Evolutionary conservation across 2,329 filamentous ascomycete species (phyloP), one percentile per base, ranked within the genome.

Genomic region (Sordariomycetes sp.): DNA sequence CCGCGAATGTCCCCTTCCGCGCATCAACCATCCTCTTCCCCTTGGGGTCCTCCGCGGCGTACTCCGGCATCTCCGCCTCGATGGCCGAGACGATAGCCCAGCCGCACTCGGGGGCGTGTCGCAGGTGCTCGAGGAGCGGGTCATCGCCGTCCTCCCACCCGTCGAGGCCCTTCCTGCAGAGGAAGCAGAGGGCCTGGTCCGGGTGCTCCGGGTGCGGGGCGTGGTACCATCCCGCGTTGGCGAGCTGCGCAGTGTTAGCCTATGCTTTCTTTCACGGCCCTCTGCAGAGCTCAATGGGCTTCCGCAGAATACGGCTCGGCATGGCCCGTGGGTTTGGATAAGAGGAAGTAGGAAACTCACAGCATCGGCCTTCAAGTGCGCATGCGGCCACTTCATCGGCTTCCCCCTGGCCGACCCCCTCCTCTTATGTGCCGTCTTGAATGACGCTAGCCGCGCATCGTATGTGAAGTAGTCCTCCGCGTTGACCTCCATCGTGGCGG

Each of bases 91-190:
- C 85, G 58, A 94, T 82, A 0, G 94, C 94, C 88, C 92, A 97
- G 18, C 89, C 90, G 68, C 94, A 99, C 46, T 85, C 78, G 1
- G 85, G 81, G 2, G 90, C 88, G 68, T 96, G 89, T 63, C 86
- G 89, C 34, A 96, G 70, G 71, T 99, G 94, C 69, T 99, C 94
- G 55, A 80, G 79, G 4, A 95, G 76, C 0, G 94, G 90, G 60
- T 90, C 83, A 68, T 99, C 94, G 24, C 86, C 84, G 46, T 86
- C 79, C 66, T 97, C 93, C 94, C 94, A 99, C 60, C 91, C 92
- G 69, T 95, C 91, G 14, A 99, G 79, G 58, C 86, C 83, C 69
- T 90, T 88, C 61, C 84, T 77, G 74, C 94, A 99, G 43, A 91
- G 79, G 71, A 95, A 97, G 71, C 94, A 99, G 64, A 84, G 82